Percentiles rank a stretch among this genome's conserved stretches.
Evolutionary conservation across 495 filamentous ascomycete genomes (phyloP).

Genomic region (Xylaria castorea): DNA sequence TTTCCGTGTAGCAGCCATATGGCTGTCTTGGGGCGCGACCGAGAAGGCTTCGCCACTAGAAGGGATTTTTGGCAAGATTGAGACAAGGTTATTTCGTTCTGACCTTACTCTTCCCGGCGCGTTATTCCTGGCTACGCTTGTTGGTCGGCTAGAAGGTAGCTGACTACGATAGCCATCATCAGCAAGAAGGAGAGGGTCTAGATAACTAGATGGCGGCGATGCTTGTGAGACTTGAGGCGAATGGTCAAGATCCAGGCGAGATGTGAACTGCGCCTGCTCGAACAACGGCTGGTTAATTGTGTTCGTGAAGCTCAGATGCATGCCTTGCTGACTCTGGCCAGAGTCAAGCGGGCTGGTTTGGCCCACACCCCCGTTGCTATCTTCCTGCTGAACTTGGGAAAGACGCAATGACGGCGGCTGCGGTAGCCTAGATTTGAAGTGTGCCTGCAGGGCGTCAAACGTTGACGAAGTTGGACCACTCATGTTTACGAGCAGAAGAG

Average conservation of each 20-base stretch:
- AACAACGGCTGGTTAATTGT: not conserved
- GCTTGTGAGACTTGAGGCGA: not conserved
- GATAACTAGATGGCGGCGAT: conserved; percentile 11
- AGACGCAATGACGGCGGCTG: not conserved
- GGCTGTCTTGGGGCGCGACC: not conserved
- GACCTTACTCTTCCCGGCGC: not conserved
- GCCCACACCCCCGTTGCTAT: not conserved
- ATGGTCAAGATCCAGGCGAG: not conserved
- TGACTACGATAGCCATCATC: conserved; percentile 20
- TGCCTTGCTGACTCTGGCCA: not conserved
- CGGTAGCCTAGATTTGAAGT: conserved; percentile 29
- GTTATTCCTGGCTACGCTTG: not conserved
- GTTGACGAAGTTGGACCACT: conserved; percentile 35
- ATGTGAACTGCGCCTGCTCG: not conserved
- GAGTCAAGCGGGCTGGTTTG: not conserved
- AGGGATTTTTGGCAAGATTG: conserved; percentile 14
- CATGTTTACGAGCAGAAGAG: conserved; percentile 28
- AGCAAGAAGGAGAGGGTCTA: conserved; percentile 26
- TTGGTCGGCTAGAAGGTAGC: not conserved
- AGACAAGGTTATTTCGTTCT: conserved; percentile 2
- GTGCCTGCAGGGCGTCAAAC: conserved; percentile 39
- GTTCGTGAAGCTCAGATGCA: not conserved
- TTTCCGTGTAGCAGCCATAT: conserved; percentile 32
- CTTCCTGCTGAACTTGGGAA: conserved; percentile 16
- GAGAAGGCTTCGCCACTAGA: not conserved